A percentile compares a stretch with the other conserved stretches of the same genome.
phyloP scores from a whole-genome alignment of 257 asterid genomes.

The Solanum paucissectum region DNA sequence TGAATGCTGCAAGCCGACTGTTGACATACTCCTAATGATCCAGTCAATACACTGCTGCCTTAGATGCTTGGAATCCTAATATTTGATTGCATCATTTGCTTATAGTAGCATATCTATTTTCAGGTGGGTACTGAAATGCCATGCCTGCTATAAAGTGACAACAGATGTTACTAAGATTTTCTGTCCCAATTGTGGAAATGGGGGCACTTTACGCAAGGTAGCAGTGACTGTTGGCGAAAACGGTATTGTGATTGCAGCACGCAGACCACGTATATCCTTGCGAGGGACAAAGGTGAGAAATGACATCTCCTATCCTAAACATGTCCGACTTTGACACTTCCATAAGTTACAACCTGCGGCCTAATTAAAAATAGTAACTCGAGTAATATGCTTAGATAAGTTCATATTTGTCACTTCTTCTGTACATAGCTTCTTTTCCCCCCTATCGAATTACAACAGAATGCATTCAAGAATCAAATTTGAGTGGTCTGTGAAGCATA shows the following conservation, averaged over 20 bases:
- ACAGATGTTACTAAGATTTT: slow-evolving; percentile 81
- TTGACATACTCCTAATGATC: neutral
- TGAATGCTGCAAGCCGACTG: neutral
- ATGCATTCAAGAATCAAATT: neutral
- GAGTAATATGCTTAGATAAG: neutral
- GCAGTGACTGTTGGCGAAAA: slow-evolving; percentile 89
- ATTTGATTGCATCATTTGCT: neutral
- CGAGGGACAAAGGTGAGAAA: slow-evolving; percentile 86
- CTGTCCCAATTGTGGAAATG: slow-evolving; percentile 96
- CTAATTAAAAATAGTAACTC: neutral
- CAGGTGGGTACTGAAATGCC: slow-evolving; percentile 98
- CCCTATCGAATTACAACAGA: neutral
- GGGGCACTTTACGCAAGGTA: slow-evolving; percentile 92
- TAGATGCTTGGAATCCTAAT: neutral
- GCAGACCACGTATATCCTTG: slow-evolving; percentile 69
- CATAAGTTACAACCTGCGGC: neutral
- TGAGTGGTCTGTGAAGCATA: neutral
- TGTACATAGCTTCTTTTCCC: neutral
- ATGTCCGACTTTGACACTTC: neutral
- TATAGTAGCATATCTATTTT: neutral
- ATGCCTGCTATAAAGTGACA: slow-evolving; percentile 93
- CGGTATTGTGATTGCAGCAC: slow-evolving; percentile 70
- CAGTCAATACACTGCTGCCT: neutral
- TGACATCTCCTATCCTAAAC: neutral
- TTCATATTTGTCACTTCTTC: neutral